Base-by-base conservation (phyloP, 768 basidiomycete species). In the Suillus paluster region DNA sequence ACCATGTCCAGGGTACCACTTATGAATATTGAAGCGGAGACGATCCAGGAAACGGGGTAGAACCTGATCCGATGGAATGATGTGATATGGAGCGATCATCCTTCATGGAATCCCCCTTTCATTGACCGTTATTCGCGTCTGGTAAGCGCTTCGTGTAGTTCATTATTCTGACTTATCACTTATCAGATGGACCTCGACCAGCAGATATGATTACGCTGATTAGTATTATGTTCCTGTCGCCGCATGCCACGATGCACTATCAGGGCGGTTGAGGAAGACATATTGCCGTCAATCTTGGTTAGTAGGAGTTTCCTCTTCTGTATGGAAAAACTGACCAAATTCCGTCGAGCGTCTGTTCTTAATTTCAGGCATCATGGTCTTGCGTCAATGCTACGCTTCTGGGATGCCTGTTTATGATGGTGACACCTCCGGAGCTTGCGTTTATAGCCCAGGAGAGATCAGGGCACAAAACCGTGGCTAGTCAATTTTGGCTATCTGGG, bases 401-500 rank as follows among this genome's bases (percentile, higher is more conserved):
- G 23, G 11, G 54, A 39, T 12, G 17, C 11, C 17, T 38, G 23
- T 38, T 55, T 25, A 21, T 39, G 11, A 39, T 55, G 12, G 38
- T 39, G 36, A 38, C 38, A 39, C 25, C 30, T 19, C 10, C 53
- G 17, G 34, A 55, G 38, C 54, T 55, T 55, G 38, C 15, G 38
- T 34, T 39, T 15, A 25, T 55, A n/a, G n/a, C n/a, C 36, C 36
- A 54, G 21, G 36, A 15, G 23, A 44, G 7, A 21, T 52, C 52
- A 53, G 33, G 33, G 52, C 33, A 54, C 34, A 36, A 36, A 38
- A 54, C 36, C 23, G 9, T 54, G 9, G 36, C 10, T 21, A 39
- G 38, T 39, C 54, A 39, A 55, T 55, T 55, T 39, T 39, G 33
- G 54, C 54, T 39, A 55, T 39, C 38, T 55, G 38, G 23, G 53